phyloP scores from a whole-genome alignment of 2,329 filamentous ascomycete species.

The Trichoderma sp. region DNA sequence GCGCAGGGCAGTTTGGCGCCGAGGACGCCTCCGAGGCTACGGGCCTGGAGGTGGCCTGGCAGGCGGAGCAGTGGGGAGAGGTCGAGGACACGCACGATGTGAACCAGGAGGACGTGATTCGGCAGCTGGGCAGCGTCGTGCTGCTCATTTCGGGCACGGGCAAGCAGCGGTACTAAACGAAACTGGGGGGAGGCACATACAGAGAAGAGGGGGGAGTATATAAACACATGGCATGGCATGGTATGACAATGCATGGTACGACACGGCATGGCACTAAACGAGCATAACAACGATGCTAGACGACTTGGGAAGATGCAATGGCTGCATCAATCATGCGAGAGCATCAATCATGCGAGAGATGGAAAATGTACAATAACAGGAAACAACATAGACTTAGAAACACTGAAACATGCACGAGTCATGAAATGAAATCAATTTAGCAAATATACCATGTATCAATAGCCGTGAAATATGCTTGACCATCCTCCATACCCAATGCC shows the following conservation, averaged over 20 bases:
- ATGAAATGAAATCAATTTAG: neutral
- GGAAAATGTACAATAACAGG: constrained; percentile 5
- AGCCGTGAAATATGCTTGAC: no score
- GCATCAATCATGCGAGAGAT: neutral
- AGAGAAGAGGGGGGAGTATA: neutral
- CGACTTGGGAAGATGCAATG: neutral
- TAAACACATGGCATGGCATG: neutral
- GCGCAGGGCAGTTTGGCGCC: constrained; percentile 64
- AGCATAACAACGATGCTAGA: neutral
- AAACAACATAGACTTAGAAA: neutral
- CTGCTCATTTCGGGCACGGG: constrained; percentile 70
- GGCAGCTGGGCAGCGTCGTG: constrained; percentile 86
- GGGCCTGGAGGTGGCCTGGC: constrained; percentile 85
- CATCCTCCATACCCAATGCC: no score
- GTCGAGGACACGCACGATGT: constrained; percentile 99
- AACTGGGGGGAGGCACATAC: neutral
- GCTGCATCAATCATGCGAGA: neutral
- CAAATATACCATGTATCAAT: neutral
- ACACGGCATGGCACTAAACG: neutral
- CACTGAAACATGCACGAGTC: neutral
- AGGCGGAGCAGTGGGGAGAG: constrained; percentile 90
- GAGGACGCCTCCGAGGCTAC: constrained; percentile 78
- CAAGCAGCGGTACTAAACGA: constrained; percentile 26
- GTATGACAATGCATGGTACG: neutral
- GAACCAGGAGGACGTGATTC: constrained; percentile 81